Evolutionary conservation across 192 early-diverging fungal genomes (phyloP).

Genomic region (Podila epigama): DNA sequence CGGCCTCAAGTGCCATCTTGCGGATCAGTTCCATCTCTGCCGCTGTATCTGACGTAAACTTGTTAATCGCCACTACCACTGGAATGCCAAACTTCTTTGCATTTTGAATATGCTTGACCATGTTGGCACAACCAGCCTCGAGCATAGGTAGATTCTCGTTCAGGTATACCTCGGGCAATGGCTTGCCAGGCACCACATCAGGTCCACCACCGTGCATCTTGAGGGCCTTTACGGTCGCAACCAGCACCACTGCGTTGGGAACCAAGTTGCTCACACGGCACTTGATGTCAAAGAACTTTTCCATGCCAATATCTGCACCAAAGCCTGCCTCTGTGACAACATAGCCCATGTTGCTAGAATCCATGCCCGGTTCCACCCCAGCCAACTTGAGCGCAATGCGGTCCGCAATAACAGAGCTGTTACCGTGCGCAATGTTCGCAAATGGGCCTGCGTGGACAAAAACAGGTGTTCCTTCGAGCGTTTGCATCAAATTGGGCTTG

Average conservation of each 20-base stretch:
- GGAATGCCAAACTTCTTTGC: conserved; percentile 89
- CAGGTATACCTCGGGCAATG: conserved; percentile 90
- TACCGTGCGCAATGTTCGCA: conserved; percentile 99
- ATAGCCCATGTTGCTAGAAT: conserved; percentile 75
- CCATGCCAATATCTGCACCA: conserved; percentile 99
- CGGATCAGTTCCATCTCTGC: conserved; percentile 86
- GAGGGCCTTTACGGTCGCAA: conserved; percentile 91
- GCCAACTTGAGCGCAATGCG: conserved; percentile 93
- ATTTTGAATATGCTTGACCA: conserved; percentile 93
- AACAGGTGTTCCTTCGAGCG: conserved; percentile 97
- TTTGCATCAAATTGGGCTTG: conserved; percentile 99
- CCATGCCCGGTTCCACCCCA: conserved; percentile 69
- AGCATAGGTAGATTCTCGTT: conserved; percentile 88
- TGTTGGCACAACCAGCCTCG: conserved; percentile 84
- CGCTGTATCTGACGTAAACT: conserved; percentile 83
- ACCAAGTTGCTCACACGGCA: conserved; percentile 90
- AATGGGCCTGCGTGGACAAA: conserved; percentile 99
- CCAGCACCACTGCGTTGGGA: conserved; percentile 92
- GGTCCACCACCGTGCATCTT: conserved; percentile 99
- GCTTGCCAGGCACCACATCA: conserved; percentile 80
- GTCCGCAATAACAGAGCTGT: conserved; percentile 95
- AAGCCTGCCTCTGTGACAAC: conserved; percentile 99
- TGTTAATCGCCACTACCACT: conserved; percentile 93
- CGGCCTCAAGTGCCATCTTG: conserved; percentile 77
- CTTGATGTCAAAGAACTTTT: conserved; percentile 99